Evolutionary conservation across 2,329 filamentous ascomycete species (phyloP).

Genomic region (Helminthosporium solani): DNA sequence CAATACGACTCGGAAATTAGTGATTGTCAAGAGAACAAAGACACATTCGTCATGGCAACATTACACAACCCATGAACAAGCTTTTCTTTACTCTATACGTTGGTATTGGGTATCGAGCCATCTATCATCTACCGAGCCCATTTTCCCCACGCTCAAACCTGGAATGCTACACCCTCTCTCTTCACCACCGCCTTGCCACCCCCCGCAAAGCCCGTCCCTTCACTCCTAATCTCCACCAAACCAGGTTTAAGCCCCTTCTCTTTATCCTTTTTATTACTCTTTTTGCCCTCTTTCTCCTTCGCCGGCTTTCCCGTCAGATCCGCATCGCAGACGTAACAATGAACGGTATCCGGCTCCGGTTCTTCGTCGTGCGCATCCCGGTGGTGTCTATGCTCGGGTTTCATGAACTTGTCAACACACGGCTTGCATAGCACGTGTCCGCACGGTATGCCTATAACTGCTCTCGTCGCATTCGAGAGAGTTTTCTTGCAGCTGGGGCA

Average conservation of each 20-base stretch:
- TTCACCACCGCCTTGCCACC: constrained; percentile 81
- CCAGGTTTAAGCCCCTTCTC: constrained; percentile 67
- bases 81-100: no score
- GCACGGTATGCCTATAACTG: constrained; percentile 81
- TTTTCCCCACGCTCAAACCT: constrained; percentile 40
- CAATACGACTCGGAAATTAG: no score
- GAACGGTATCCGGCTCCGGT: constrained; percentile 55
- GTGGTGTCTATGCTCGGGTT: constrained; percentile 40
- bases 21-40: no score
- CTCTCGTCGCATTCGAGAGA: constrained; percentile 78
- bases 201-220: constrained; percentile 90
- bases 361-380: constrained; percentile 58
- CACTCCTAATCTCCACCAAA: constrained; percentile 75
- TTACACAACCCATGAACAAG: no score
- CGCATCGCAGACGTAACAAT: constrained; percentile 85
- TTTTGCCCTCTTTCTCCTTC: constrained; percentile 37
- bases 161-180: constrained; percentile 76
- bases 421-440: constrained; percentile 88
- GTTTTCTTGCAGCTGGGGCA: constrained; percentile 87
- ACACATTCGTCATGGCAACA: no score
- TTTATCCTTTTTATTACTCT: constrained; percentile 46
- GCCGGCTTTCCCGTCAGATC: constrained; percentile 58
- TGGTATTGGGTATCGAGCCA: background rate
- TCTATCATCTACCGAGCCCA: background rate
- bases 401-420: constrained; percentile 81